Conservation (phyloP, 805 yeast genomes). For the Yamadazyma sp. region DNA sequence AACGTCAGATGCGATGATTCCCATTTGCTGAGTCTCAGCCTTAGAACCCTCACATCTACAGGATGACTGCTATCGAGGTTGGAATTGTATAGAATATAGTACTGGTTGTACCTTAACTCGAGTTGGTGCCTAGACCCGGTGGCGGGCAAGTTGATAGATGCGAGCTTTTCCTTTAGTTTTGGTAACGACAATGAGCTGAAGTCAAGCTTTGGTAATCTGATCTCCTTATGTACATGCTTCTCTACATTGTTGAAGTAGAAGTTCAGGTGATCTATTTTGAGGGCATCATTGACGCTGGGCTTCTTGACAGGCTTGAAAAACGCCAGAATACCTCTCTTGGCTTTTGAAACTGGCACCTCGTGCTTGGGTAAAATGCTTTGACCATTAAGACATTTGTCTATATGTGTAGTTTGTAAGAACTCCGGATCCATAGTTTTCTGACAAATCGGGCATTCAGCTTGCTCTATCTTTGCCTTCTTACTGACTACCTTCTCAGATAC, state of each 20-base stretch:
- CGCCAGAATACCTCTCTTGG: conserved; percentile 25
- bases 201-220: conserved; percentile 62
- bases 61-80: conserved; percentile 75
- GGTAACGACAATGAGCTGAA: conserved; percentile 57
- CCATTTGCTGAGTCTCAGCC: conserved; percentile 64
- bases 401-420: conserved; percentile 57
- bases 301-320: conserved; percentile 23
- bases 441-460: conserved; percentile 72
- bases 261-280: conserved; percentile 19
- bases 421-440: conserved; percentile 50
- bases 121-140: conserved; percentile 63
- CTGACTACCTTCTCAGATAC: conserved; percentile 7
- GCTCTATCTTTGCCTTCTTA: conserved; percentile 15
- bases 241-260: conserved; percentile 32
- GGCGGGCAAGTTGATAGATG: conserved; percentile 54
- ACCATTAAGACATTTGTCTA: conserved; percentile 57
- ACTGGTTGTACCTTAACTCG: conserved; percentile 74
- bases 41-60: conserved; percentile 51
- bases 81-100: conserved; percentile 74
- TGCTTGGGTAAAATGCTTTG: conserved; percentile 16
- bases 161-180: conserved; percentile 60
- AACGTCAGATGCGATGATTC: conserved; percentile 49
- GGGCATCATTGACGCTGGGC: background rate
- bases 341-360: too few relatives aligned
- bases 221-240: conserved; percentile 29